Evolutionary conservation across 768 basidiomycete genomes (phyloP).

Genomic region (Russula sp.): DNA sequence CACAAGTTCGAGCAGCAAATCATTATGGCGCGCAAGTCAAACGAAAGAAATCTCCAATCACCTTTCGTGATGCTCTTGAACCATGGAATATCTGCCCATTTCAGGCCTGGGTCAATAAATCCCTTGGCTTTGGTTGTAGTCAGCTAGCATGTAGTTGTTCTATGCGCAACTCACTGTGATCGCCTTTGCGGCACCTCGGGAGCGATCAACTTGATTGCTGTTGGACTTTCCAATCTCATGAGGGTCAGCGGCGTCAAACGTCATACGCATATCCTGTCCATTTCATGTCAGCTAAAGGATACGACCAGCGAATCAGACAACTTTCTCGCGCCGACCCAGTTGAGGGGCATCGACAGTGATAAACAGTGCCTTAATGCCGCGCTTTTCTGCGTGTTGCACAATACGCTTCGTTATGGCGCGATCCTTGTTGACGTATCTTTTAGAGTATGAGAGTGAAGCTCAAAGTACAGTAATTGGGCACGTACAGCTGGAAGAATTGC

Average conservation of each 20-base stretch:
- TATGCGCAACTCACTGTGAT: constrained; percentile 62
- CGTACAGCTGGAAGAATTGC: constrained; percentile 83
- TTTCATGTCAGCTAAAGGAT: constrained; percentile 6
- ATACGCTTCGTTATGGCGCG: constrained; percentile 79
- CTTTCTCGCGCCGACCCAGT: constrained; percentile 88
- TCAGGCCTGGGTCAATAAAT: constrained; percentile 90
- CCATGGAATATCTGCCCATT: constrained; percentile 80
- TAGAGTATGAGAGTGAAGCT: constrained; percentile 14
- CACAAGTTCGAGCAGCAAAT: background rate
- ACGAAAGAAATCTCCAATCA: constrained; percentile 38
- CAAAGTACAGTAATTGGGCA: constrained; percentile 5
- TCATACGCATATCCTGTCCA: constrained; percentile 91
- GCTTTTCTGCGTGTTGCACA: constrained; percentile 84
- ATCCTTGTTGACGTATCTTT: constrained; percentile 89
- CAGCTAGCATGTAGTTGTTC: background rate
- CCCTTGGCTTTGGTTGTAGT: constrained; percentile 46
- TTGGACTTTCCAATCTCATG: constrained; percentile 51
- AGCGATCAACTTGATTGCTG: constrained; percentile 61
- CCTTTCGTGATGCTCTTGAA: constrained; percentile 58
- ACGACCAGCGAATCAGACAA: constrained; percentile 21
- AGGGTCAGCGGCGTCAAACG: constrained; percentile 80
- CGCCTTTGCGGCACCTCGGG: constrained; percentile 90
- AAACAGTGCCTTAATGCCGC: constrained; percentile 90
- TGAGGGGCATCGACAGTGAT: constrained; percentile 98
- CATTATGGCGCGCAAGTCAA: background rate